These are phyloP conservation scores for Ambrosia artemisiifolia DNA, from an alignment of 129 eudicot species.

Conservation along the genomic window DNA sequence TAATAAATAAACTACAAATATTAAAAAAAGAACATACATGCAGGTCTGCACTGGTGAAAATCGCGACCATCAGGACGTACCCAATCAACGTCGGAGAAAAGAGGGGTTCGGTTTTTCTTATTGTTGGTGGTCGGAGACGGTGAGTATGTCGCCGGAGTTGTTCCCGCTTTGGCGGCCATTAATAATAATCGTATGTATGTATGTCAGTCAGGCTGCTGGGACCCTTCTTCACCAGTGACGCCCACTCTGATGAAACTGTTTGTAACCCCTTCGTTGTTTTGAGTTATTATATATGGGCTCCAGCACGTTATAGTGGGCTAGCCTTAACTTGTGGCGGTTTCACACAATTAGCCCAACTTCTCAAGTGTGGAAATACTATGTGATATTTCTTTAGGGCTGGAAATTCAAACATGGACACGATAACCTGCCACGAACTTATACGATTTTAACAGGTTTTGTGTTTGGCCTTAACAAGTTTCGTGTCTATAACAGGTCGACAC, in stretches of 20 bases:
- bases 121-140: constrained; percentile 62
- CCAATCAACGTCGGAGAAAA: constrained; percentile 65
- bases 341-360: neutral
- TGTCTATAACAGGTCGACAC: too few species aligned
- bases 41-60: constrained; percentile 91
- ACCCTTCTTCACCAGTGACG: neutral
- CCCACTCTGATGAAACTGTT: neutral
- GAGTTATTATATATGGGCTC: constrained; percentile 16
- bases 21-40: constrained; percentile 45
- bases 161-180: constrained; percentile 67
- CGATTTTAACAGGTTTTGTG: too few species aligned
- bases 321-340: neutral
- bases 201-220: neutral
- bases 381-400: too few species aligned
- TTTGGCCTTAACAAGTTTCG: too few species aligned
- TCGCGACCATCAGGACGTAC: constrained; percentile 87
- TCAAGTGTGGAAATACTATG: too few species aligned
- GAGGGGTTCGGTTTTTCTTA: constrained; percentile 44
- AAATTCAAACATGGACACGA: too few species aligned
- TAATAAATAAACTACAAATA: neutral
- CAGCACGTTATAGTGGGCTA: neutral
- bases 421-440: too few species aligned
- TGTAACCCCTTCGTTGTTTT: constrained; percentile 4
- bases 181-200: neutral
- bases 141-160: constrained; percentile 71